These are phyloP conservation scores for Decorospora gaudefroyi DNA, from an alignment of 2,329 filamentous ascomycete species.

Conservation along the genomic window DNA sequence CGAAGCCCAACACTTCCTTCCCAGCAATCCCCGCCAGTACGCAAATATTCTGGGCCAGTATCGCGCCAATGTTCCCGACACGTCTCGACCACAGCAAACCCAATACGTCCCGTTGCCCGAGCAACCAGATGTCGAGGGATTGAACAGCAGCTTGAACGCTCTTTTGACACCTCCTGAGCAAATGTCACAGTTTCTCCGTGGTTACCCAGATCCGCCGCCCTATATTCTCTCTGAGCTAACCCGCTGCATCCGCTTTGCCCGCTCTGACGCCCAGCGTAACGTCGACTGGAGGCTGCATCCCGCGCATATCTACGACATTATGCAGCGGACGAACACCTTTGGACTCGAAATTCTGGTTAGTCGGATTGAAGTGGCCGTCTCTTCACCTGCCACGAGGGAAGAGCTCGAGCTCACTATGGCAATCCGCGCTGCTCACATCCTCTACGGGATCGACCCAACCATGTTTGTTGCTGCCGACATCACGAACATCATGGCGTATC, in stretches of 20 bases:
- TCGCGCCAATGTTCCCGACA: not conserved
- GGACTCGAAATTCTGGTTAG: not conserved
- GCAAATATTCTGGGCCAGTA: not conserved
- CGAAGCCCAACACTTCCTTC: no score
- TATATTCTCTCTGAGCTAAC: not conserved
- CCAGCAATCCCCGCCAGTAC: no score
- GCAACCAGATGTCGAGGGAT: not conserved
- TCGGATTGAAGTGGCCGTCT: not conserved
- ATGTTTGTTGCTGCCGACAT: not conserved
- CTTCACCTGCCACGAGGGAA: not conserved
- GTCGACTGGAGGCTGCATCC: conserved; percentile 8
- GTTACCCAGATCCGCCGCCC: not conserved
- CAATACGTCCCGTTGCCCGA: not conserved
- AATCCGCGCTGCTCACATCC: not conserved
- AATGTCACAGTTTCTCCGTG: not conserved
- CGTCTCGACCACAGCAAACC: not conserved
- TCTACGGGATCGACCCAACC: not conserved
- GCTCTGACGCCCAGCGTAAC: not conserved
- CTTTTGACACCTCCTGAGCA: not conserved
- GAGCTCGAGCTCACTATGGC: conserved; percentile 1
- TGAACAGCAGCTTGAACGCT: not conserved
- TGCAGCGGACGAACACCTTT: conserved; percentile 8
- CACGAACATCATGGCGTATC: not conserved
- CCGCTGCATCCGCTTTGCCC: conserved; percentile 13
- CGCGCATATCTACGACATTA: conserved; percentile 6